Conservation (phyloP, 495 filamentous ascomycete species). For the Lineolata rhizophorae region DNA sequence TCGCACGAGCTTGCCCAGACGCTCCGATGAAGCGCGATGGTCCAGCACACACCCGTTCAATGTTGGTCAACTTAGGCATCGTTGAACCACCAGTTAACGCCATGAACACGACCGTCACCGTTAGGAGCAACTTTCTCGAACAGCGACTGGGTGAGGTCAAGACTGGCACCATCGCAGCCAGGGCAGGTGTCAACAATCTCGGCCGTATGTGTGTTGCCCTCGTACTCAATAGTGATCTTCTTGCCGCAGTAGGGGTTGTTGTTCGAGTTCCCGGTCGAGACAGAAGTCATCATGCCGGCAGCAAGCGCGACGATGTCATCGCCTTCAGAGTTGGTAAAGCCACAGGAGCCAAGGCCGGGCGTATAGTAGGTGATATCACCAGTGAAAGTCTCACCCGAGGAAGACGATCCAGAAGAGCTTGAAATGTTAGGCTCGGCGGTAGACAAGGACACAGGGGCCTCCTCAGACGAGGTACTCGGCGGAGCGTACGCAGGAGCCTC, state of each 20-base stretch:
- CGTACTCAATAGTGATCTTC: constrained; percentile 1
- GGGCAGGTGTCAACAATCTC: constrained; percentile 1
- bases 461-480: no score
- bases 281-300: not conserved
- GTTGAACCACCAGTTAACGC: constrained; percentile 10
- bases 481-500: no score
- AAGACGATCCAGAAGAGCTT: not conserved
- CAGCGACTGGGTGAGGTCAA: constrained; percentile 1
- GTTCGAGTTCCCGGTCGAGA: constrained; percentile 1
- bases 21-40: no score
- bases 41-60: no score
- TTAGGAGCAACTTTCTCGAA: constrained; percentile 2
- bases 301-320: not conserved
- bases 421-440: no score
- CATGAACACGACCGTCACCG: constrained; percentile 9
- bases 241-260: constrained; percentile 1
- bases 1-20: no score
- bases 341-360: constrained; percentile 1
- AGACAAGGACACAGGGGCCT: no score
- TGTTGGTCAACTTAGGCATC: no score
- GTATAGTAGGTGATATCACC: constrained; percentile 3
- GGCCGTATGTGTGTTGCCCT: not conserved
- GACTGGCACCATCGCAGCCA: constrained; percentile 1
- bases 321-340: not conserved
- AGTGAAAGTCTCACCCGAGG: not conserved